A percentile compares a stretch with the other conserved stretches of the same genome.
These are phyloP conservation scores for Magnolia sinica DNA, from an alignment of 164 flowering plant genomes.

Conservation along the genomic window DNA sequence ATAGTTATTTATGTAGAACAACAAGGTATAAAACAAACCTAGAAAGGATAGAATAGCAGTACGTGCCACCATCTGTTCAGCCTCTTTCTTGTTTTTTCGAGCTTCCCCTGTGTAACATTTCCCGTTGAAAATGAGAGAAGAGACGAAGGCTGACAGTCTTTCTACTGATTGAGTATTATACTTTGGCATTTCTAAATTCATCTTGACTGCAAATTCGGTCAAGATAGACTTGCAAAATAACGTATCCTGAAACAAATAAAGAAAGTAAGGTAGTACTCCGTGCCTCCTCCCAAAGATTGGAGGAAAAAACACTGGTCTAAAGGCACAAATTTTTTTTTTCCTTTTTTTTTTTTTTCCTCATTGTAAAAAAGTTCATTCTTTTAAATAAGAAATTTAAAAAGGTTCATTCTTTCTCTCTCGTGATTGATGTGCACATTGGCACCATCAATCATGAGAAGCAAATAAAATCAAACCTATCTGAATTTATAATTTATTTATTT, in stretches of 20 bases:
- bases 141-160: constrained; percentile 34
- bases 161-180: constrained; percentile 38
- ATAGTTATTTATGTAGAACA: no score
- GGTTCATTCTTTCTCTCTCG: not conserved
- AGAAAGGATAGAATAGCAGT: constrained; percentile 36
- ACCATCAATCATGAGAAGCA: not conserved
- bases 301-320: not conserved
- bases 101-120: constrained; percentile 32
- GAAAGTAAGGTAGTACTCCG: not conserved
- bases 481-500: no score
- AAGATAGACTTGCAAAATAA: constrained; percentile 56
- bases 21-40: constrained; percentile 25
- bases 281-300: not conserved
- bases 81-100: constrained; percentile 58
- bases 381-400: no score
- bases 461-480: not conserved
- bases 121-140: constrained; percentile 46
- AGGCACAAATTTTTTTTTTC: not conserved
- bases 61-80: constrained; percentile 66
- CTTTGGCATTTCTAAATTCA: constrained; percentile 35
- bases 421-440: not conserved
- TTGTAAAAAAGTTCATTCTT: no score
- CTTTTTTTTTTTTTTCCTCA: no score
- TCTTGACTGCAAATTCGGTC: constrained; percentile 55
- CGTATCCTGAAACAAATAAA: constrained; percentile 35